Percentiles rank a stretch among this genome's conserved stretches.
Conservation (phyloP, 176 grass and related monocot species). For the Zoysia japonica region DNA sequence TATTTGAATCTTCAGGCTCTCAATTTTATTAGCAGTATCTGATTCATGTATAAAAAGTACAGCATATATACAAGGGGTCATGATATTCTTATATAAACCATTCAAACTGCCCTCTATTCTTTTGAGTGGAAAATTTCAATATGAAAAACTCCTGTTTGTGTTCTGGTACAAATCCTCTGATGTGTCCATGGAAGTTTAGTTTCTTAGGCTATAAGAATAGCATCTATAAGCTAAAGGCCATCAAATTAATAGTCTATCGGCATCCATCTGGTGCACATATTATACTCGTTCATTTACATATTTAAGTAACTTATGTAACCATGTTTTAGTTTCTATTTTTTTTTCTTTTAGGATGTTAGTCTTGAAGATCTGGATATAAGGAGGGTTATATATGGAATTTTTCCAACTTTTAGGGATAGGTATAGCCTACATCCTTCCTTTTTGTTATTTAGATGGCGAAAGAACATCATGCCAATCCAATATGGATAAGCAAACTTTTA, state of each 20-base stretch:
- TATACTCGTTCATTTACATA: slow-evolving; percentile 21
- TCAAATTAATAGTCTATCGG: slow-evolving; percentile 7
- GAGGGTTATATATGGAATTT: slow-evolving; percentile 96
- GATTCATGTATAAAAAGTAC: background rate
- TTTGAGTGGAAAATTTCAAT: background rate
- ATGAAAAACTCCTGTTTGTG: background rate
- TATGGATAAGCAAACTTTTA: slow-evolving; percentile 10
- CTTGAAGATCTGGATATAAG: slow-evolving; percentile 80
- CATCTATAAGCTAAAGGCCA: background rate
- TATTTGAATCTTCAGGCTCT: background rate
- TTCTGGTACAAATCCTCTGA: slow-evolving; percentile 8
- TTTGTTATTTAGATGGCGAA: background rate
- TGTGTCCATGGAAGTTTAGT: slow-evolving; percentile 23
- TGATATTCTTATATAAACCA: background rate
- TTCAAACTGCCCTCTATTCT: background rate
- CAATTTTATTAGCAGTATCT: background rate
- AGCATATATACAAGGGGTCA: background rate
- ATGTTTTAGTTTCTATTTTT: slow-evolving; percentile 7
- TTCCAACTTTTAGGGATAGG: slow-evolving; percentile 92
- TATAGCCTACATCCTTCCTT: slow-evolving; percentile 25
- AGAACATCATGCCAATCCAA: background rate
- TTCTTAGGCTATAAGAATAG: slow-evolving; percentile 28
- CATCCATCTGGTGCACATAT: background rate
- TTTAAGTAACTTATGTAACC: background rate
- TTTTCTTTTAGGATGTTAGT: slow-evolving; percentile 55